Base-by-base conservation (phyloP, 2,329 filamentous ascomycete species). In the Triangularia verruculosa region DNA sequence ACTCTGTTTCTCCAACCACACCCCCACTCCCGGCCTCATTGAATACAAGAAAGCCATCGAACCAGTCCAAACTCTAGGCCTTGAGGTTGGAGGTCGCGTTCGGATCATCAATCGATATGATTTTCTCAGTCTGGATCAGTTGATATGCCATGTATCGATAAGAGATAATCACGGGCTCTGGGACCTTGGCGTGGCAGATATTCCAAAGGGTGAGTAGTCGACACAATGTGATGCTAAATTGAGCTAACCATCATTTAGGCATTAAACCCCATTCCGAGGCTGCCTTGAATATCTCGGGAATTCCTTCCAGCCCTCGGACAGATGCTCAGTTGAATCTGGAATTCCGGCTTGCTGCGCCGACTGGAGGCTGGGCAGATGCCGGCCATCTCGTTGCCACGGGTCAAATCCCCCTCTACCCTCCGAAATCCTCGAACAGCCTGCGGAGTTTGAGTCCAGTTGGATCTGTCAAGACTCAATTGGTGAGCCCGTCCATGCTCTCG, bases 41-140 rank as follows among this genome's bases (percentile, higher is more conserved):
- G 84, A 87, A 68, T 82, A 85, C 67, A 82, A 82, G 67, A 87
- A 87, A 68, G 82, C 80, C 7, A 85, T 87, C 62, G 82, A 86
- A 67, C 86, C 86, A 0, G 80, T 88, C 57, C 80, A 84, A 68
- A 80, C 83, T 8, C 72, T 83, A 11, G 76, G 65, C 0, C 69
- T 83, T 4, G 70, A 79, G 7, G 78, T 78, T 1, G 62, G 58
- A 1, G 70, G 76, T n/a, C 70, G 73, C 2, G 74, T 85, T 1
- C 76, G 75, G 3, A 76, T 86, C 13, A 69, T 80, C 64, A 86
- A 85, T 62, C 77, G 81, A 11, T 85, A 87, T 70, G 83, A 86
- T 69, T 85, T 83, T 61, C 70, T 80, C 30, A 76, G 73, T 0
- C 75, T 86, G 3, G 81, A 84, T 62, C 80, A 86, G 64, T 70